Evolutionary conservation across 176 grass and related monocot species (phyloP), one percentile per base, ranked within the genome.

Genomic region (Otatea glauca): DNA sequence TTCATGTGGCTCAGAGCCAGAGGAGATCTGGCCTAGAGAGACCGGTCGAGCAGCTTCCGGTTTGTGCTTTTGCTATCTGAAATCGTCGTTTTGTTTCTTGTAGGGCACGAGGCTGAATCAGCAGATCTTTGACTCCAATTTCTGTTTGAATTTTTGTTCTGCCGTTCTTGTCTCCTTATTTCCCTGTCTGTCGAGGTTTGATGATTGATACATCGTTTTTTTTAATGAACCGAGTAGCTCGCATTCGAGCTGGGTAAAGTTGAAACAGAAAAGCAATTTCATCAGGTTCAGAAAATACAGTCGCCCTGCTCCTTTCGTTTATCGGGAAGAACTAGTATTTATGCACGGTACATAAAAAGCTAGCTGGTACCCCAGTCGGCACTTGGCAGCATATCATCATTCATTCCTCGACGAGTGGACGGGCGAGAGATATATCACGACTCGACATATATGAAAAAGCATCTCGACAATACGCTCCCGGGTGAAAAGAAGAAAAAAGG

Each of bases 121-220:
- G 79, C 84, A 83, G 67, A 90, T 86, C 88, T 90, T 86, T 90
- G 88, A 86, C 84, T 39, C 73, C 56, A 65, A 90, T 86, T 66
- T 71, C 72, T 32, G 55, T 12, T 29, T 62, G 47, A 69, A 82
- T 29, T 38, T 87, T 61, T 49, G 63, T 60, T 68, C 29, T 34
- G 37, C 17, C 18, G 21, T 50, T 67, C 59, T 78, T 67, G 73
- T 78, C 83, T 55, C 56, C 65, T 49, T 27, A 48, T 55, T 41
- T 47, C 55, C 78, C 59, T 78, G 27, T 41, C 76, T 42, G 71
- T 84, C 64, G 29, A 84, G 43, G 25, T 10, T 21, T 18, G 73
- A 51, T 78, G 79, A 90, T 75, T 87, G 66, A 58, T 74, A 48
- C 27, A 3, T 45, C 37, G n/a, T 77, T 64, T 15, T 85, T 44